Conservation (phyloP, 306 rosid genomes). For the Begonia loranthoides region DNA sequence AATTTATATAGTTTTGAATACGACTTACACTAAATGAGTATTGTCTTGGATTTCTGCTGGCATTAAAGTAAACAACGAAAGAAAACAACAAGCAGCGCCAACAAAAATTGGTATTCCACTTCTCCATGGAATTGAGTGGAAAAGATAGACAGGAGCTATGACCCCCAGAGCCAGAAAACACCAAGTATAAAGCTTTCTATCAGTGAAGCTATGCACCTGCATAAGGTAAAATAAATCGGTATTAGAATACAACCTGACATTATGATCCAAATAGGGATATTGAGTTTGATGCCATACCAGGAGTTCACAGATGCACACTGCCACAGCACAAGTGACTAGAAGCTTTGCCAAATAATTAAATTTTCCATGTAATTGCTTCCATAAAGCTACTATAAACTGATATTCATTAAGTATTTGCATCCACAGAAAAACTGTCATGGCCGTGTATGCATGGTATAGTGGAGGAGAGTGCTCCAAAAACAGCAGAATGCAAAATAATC, state of each 20-base stretch:
- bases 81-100: slow-evolving; percentile 56
- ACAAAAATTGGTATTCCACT: slow-evolving; percentile 55
- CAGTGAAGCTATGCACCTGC: slow-evolving; percentile 79
- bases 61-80: slow-evolving; percentile 79
- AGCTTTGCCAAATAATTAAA: slow-evolving; percentile 30
- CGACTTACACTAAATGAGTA: slow-evolving; percentile 63
- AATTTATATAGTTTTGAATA: no score
- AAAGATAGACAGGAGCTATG: slow-evolving; percentile 37
- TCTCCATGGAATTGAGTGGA: slow-evolving; percentile 62
- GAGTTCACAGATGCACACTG: slow-evolving; percentile 57
- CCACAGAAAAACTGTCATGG: slow-evolving; percentile 70
- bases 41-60: slow-evolving; percentile 95
- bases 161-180: slow-evolving; percentile 56
- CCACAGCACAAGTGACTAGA: slow-evolving; percentile 33
- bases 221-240: slow-evolving; percentile 8
- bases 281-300: slow-evolving; percentile 43
- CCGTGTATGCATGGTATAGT: slow-evolving; percentile 63
- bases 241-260: background rate
- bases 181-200: slow-evolving; percentile 80
- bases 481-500: slow-evolving; percentile 38
- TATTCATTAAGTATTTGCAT: slow-evolving; percentile 59
- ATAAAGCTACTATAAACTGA: slow-evolving; percentile 47
- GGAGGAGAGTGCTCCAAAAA: slow-evolving; percentile 77
- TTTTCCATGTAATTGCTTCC: slow-evolving; percentile 53
- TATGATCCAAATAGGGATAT: background rate